Evolutionary conservation across 805 yeast species (phyloP).

Genomic region (Millerozyma miso): DNA sequence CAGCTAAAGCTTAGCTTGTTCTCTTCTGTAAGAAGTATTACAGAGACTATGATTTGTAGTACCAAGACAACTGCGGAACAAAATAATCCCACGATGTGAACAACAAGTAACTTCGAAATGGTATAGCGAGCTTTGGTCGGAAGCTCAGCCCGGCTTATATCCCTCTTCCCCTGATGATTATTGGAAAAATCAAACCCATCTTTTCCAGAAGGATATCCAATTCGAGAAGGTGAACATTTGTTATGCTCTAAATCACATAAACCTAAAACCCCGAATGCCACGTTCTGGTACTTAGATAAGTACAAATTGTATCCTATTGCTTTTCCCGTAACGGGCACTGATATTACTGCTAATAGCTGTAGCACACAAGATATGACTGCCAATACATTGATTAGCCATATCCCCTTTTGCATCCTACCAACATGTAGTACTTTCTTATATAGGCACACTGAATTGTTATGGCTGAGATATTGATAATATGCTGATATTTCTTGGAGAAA

Average conservation of each 20-base stretch:
- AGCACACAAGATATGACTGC: constrained; percentile 27
- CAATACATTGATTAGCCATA: constrained; percentile 24
- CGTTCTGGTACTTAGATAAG: constrained; percentile 27
- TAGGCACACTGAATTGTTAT: too few species aligned
- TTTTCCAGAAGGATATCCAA: constrained; percentile 33
- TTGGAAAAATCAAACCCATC: constrained; percentile 9
- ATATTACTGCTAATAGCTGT: constrained; percentile 37
- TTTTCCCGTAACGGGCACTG: constrained; percentile 38
- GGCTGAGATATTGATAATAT: too few species aligned
- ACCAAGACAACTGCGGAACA: constrained; percentile 20
- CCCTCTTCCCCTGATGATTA: constrained; percentile 2
- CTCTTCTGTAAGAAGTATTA: constrained; percentile 1
- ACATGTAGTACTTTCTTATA: not conserved
- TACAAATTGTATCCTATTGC: constrained; percentile 18
- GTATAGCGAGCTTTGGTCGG: constrained; percentile 38
- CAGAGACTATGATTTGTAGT: constrained; percentile 1
- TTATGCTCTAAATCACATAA: constrained; percentile 27
- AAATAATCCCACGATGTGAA: constrained; percentile 38
- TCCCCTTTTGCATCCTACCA: constrained; percentile 25
- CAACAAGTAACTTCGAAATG: constrained; percentile 37
- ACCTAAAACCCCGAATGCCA: constrained; percentile 44
- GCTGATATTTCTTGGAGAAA: not conserved
- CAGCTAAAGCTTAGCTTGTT: not conserved
- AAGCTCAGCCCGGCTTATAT: constrained; percentile 30
- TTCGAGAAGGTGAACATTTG: constrained; percentile 28